A percentile compares a stretch with the other conserved stretches of the same genome.
Conservation (phyloP, 129 eudicot species). For the Lactuca sativa region DNA sequence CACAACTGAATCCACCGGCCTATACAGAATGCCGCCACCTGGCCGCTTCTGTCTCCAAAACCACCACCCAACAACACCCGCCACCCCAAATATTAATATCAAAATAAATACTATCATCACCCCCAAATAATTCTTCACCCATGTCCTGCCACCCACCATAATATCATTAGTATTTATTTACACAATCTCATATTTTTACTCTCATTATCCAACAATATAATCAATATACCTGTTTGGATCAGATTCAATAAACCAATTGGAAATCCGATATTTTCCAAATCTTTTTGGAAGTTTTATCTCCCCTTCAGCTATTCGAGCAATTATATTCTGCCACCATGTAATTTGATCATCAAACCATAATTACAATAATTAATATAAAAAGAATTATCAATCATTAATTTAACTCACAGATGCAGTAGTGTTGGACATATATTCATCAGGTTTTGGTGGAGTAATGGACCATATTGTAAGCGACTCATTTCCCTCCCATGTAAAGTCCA, state of each 20-base stretch:
- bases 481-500: slow-evolving; percentile 54
- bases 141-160: slow-evolving; percentile 42
- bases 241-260: slow-evolving; percentile 62
- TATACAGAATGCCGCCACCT: slow-evolving; percentile 42
- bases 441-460: slow-evolving; percentile 70
- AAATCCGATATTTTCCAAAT: slow-evolving; percentile 63
- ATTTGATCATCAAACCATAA: background rate
- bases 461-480: slow-evolving; percentile 69
- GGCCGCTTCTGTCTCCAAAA: slow-evolving; percentile 53
- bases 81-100: slow-evolving; percentile 43
- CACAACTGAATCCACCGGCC: slow-evolving; percentile 55
- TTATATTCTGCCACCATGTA: slow-evolving; percentile 53
- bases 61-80: slow-evolving; percentile 61
- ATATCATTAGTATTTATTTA: too few species aligned
- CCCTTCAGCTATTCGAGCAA: slow-evolving; percentile 63
- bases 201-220: background rate
- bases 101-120: slow-evolving; percentile 38
- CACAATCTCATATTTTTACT: too few species aligned
- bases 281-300: slow-evolving; percentile 66
- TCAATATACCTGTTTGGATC: slow-evolving; percentile 54
- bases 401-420: slow-evolving; percentile 60
- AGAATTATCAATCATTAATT: background rate
- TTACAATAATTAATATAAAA: slow-evolving; percentile 8
- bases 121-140: slow-evolving; percentile 60
- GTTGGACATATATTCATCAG: slow-evolving; percentile 58